phyloP scores from a whole-genome alignment of 768 basidiomycete species.

The Termitomyces bulborhizus region DNA sequence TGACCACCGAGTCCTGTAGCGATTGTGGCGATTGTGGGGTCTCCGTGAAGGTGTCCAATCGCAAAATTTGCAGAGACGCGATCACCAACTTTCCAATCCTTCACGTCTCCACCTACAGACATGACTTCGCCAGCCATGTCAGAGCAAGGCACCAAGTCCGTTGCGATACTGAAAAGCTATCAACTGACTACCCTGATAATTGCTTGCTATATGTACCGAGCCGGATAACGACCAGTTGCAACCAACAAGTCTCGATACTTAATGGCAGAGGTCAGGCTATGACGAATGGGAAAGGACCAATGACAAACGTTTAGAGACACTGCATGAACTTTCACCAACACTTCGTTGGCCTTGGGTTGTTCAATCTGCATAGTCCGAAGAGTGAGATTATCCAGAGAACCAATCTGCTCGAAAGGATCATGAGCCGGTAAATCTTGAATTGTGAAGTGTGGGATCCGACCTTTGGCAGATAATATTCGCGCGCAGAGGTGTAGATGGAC shows the following conservation, averaged over 20 bases:
- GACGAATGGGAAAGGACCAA: not conserved
- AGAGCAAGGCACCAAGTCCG: conserved; percentile 33
- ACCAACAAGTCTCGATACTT: conserved; percentile 48
- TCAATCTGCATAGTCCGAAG: conserved; percentile 18
- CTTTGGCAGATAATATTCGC: conserved; percentile 13
- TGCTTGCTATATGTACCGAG: conserved; percentile 16
- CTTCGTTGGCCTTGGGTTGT: conserved; percentile 37
- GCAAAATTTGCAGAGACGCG: conserved; percentile 51
- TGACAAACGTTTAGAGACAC: conserved; percentile 45
- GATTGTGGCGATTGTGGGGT: conserved; percentile 26
- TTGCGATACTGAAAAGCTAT: conserved; percentile 2
- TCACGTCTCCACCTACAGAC: conserved; percentile 36
- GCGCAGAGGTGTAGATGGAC: conserved; percentile 7
- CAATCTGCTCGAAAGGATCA: conserved; percentile 5
- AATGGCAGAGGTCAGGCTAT: not conserved
- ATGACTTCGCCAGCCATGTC: conserved; percentile 57
- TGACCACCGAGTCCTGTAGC: conserved; percentile 37
- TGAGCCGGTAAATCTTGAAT: not conserved
- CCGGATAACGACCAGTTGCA: conserved; percentile 30
- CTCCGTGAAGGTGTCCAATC: conserved; percentile 41
- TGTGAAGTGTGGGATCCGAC: not conserved
- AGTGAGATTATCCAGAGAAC: conserved; percentile 19
- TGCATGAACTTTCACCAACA: conserved; percentile 49
- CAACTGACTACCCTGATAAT: not conserved
- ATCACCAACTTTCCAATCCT: conserved; percentile 47